phyloP scores from a whole-genome alignment of 768 basidiomycete species.

The Pleurotus tuber-regium region DNA sequence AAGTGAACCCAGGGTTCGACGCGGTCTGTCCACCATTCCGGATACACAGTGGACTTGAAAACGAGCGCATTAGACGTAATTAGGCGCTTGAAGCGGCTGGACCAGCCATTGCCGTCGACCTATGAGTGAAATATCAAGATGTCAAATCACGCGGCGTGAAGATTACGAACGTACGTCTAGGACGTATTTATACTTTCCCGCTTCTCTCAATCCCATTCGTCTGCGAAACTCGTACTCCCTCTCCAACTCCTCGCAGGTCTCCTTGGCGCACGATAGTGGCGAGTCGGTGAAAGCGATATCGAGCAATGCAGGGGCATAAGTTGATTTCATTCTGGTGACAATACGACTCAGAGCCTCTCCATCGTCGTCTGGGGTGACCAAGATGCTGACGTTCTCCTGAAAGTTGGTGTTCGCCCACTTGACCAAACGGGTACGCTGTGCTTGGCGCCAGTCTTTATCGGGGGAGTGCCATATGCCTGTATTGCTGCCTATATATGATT shows the following conservation, averaged over 20 bases:
- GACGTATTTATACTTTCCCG: constrained; percentile 60
- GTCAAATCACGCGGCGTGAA: not conserved
- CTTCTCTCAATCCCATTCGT: constrained; percentile 39
- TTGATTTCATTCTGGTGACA: constrained; percentile 27
- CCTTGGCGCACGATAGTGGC: constrained; percentile 38
- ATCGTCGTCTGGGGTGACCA: constrained; percentile 28
- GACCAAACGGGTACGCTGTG: constrained; percentile 51
- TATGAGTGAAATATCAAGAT: constrained; percentile 15
- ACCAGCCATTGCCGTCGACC: constrained; percentile 70
- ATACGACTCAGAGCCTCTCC: constrained; percentile 33
- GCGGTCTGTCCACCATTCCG: constrained; percentile 65
- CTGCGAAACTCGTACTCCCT: constrained; percentile 49
- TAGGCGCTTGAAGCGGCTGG: constrained; percentile 64
- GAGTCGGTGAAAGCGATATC: constrained; percentile 57
- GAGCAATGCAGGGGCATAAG: constrained; percentile 52
- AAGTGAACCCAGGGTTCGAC: constrained; percentile 74
- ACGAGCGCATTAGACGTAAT: constrained; percentile 61
- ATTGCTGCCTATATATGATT: too few species aligned
- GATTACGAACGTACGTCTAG: constrained; percentile 41
- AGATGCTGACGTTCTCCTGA: constrained; percentile 37
- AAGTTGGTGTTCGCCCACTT: constrained; percentile 36
- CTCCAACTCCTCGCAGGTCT: constrained; percentile 41
- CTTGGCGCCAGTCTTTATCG: constrained; percentile 41
- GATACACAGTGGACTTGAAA: constrained; percentile 71
- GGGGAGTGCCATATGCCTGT: constrained; percentile 56